Evolutionary conservation across 2,329 filamentous ascomycete species (phyloP), one percentile per base, ranked within the genome.

Genomic region (Pyrenophora tritici-repentis): DNA sequence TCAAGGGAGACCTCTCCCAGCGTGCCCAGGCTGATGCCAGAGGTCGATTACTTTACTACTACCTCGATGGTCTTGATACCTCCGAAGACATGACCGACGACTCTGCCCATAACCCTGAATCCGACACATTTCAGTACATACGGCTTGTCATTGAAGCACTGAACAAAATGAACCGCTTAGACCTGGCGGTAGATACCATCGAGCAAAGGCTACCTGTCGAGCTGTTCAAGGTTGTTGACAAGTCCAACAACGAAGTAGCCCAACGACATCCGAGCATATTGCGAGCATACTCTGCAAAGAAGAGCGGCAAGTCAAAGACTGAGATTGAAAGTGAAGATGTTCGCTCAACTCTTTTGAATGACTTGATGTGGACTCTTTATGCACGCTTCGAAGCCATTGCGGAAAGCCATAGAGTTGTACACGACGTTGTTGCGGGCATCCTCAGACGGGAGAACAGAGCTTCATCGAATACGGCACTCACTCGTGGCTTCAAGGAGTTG

Each of bases 301-400:
- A 36, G 75, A 85, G 49, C 84, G 53, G 82, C 86, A 59, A 86
- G 88, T 62, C 86, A 83, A 48, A 84, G 80, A 47, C 62, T 6
- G 63, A 63, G 18, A 83, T 88, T 26, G 84, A 91, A 61, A 90
- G 62, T 39, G 70, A 88, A 14, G 86, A 89, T 59, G 86, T 92
- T 76, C 84, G 89, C 14, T 87, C 88, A 12, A 89, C 91, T 63
- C 90, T 97, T 22, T 87, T 99, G 41, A 89, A 94, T 59, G 94
- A 99, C 67, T 83, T 97, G 38, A 78, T 99, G 2, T 95, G 89
- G 85, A 93, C 91, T 0, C 75, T 99, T 1, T 99, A 95, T 71
- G 92, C 92, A 36, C 97, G 97, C 65, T 97, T 99, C 58, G 94
- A 97, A 73, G 90, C 94, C 6, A 97, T 99, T 60, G 91, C 91